phyloP scores from a whole-genome alignment of 805 yeast genomes.

The Kregervanrija fluxuum region DNA sequence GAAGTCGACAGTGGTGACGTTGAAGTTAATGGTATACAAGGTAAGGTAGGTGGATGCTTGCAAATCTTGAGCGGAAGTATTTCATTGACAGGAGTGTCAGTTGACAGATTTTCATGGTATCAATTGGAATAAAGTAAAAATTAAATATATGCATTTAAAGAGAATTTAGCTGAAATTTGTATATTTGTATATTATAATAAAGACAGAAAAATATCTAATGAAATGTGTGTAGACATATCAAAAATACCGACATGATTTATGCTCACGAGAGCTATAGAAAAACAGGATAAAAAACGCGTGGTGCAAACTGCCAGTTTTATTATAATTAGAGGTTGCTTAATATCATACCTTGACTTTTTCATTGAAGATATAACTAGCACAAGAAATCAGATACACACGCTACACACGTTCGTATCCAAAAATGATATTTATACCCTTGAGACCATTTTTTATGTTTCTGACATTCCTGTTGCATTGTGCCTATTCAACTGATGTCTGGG shows the following conservation, averaged over 20 bases:
- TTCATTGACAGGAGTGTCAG: constrained; percentile 19
- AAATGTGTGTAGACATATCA: too few species aligned
- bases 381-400: too few species aligned
- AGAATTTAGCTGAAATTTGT: background rate
- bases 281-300: too few species aligned
- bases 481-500: constrained; percentile 4
- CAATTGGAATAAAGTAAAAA: background rate
- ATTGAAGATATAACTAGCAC: too few species aligned
- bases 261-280: too few species aligned
- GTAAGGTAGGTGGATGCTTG: constrained; percentile 6
- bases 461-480: background rate
- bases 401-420: too few species aligned
- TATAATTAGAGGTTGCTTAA: too few species aligned
- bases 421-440: too few species aligned
- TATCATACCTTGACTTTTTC: too few species aligned
- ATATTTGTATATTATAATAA: constrained; percentile 1
- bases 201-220: background rate
- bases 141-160: background rate
- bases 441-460: background rate
- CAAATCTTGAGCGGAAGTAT: constrained; percentile 14
- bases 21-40: background rate
- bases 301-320: too few species aligned
- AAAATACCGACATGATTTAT: too few species aligned
- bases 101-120: constrained; percentile 17
- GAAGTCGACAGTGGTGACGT: constrained; percentile 9